Percentiles rank a stretch among this genome's conserved stretches.
These are phyloP conservation scores for Linderniella brevidens DNA, from an alignment of 257 asterid genomes.

Conservation along the genomic window DNA sequence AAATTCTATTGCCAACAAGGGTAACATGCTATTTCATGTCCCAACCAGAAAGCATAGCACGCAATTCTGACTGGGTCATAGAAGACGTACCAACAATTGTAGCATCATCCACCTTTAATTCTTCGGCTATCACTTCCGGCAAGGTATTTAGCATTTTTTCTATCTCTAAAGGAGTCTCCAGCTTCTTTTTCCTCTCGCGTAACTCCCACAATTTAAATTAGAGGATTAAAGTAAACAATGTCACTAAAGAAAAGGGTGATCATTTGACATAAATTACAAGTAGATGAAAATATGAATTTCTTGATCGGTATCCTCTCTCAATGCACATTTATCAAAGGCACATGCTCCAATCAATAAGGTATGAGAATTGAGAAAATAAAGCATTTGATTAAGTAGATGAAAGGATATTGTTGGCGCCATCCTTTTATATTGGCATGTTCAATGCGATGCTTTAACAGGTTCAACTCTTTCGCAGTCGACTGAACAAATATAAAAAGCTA, in stretches of 20 bases:
- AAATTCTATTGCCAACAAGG: too few relatives aligned
- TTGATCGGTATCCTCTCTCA: too few relatives aligned
- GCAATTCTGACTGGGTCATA: too few relatives aligned
- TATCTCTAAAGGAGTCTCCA: constrained; percentile 51
- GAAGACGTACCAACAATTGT: neutral
- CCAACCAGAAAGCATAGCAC: too few relatives aligned
- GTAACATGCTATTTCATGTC: too few relatives aligned
- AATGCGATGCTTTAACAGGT: constrained; percentile 33
- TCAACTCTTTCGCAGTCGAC: constrained; percentile 63
- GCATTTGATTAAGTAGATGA: neutral
- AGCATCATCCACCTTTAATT: constrained; percentile 23
- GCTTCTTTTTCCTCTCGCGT: constrained; percentile 49
- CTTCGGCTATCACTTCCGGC: constrained; percentile 72
- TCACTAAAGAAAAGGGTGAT: neutral
- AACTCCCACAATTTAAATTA: constrained; percentile 37
- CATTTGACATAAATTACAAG: constrained; percentile 3
- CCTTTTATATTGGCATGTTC: constrained; percentile 90
- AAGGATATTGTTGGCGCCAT: constrained; percentile 95
- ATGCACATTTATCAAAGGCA: neutral
- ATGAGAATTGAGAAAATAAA: neutral
- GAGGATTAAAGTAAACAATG: constrained; percentile 32
- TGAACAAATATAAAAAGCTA: constrained; percentile 22
- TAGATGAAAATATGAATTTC: too few relatives aligned
- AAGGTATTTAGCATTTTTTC: constrained; percentile 36
- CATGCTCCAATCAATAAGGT: neutral